These are phyloP conservation scores for Scheffersomyces amazonensis DNA, from an alignment of 805 yeast genomes.

Conservation along the genomic window DNA sequence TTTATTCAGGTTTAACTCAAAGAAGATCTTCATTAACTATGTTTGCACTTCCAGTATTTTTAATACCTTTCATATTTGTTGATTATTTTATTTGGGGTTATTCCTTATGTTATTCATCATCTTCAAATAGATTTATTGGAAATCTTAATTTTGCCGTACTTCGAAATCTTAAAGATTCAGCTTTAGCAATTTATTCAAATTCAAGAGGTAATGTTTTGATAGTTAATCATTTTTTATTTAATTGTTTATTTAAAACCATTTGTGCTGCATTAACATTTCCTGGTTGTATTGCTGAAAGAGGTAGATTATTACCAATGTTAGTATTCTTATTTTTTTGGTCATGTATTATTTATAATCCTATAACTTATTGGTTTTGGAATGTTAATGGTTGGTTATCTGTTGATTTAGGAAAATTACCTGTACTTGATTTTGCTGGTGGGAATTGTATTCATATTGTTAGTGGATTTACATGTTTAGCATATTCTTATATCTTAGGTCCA, in stretches of 20 bases:
- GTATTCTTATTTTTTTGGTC: conserved; percentile 40
- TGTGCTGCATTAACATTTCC: conserved; percentile 42
- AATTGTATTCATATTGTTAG: conserved; percentile 42
- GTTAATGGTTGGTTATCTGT: conserved; percentile 40
- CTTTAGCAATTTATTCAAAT: conserved; percentile 21
- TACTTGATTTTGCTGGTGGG: conserved; percentile 46
- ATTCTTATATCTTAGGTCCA: conserved; percentile 41
- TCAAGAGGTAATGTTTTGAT: conserved; percentile 37
- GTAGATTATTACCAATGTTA: conserved; percentile 39
- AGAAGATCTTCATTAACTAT: conserved; percentile 39
- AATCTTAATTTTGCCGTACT: conserved; percentile 27
- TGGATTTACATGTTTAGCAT: conserved; percentile 44
- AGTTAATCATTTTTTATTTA: conserved; percentile 36
- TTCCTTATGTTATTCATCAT: conserved; percentile 36
- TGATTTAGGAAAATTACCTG: conserved; percentile 30
- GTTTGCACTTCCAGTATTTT: conserved; percentile 32
- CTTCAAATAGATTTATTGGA: conserved; percentile 34
- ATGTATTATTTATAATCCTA: conserved; percentile 38
- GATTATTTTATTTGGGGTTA: conserved; percentile 48
- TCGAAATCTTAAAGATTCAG: conserved; percentile 20
- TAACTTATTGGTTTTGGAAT: conserved; percentile 46
- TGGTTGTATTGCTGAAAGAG: conserved; percentile 43
- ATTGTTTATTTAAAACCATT: conserved; percentile 35
- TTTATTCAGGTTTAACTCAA: conserved; percentile 43
- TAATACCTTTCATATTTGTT: conserved; percentile 28